Percentiles rank a stretch among this genome's conserved stretches.
phyloP scores from a whole-genome alignment of 2,329 filamentous ascomycete genomes.

The Aspergillus chevalieri region DNA sequence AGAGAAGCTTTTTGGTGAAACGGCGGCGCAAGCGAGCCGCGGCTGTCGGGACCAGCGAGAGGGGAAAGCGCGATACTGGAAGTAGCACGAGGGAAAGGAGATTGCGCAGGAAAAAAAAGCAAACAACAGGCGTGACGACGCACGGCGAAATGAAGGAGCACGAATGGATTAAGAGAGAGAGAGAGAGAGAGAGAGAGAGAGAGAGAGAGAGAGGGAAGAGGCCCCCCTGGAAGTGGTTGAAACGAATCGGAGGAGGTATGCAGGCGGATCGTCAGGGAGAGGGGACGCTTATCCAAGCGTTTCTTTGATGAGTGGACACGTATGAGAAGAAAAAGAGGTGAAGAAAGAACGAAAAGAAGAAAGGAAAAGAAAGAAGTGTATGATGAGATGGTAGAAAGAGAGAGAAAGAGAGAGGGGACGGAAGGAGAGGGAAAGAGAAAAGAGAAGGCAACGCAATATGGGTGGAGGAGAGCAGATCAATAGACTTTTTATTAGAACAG shows the following conservation, averaged over 20 bases:
- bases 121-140: neutral
- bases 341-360: slow-evolving; percentile 1
- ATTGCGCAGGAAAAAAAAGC: slow-evolving; percentile 1
- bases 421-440: slow-evolving; percentile 5
- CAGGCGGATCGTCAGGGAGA: slow-evolving; percentile 5
- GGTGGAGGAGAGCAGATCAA: neutral
- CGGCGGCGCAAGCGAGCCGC: neutral
- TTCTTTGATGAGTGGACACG: neutral
- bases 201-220: too few species aligned
- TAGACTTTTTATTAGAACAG: neutral
- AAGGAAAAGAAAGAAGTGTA: slow-evolving; percentile 4
- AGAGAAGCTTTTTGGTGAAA: slow-evolving; percentile 5
- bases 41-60: neutral
- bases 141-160: too few species aligned
- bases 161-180: slow-evolving; percentile 14
- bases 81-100: slow-evolving; percentile 4
- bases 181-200: slow-evolving; percentile 7
- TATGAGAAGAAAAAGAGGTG: neutral
- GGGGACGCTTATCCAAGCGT: neutral
- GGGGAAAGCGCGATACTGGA: slow-evolving; percentile 3
- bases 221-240: slow-evolving; percentile 3
- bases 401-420: slow-evolving; percentile 7
- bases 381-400: slow-evolving; percentile 7
- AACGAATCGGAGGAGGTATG: neutral
- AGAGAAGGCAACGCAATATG: neutral